Percentiles rank a stretch among this genome's conserved stretches.
Conservation (phyloP, 805 yeast genomes). For the Cyberlindnera xishuangbannaensis region DNA sequence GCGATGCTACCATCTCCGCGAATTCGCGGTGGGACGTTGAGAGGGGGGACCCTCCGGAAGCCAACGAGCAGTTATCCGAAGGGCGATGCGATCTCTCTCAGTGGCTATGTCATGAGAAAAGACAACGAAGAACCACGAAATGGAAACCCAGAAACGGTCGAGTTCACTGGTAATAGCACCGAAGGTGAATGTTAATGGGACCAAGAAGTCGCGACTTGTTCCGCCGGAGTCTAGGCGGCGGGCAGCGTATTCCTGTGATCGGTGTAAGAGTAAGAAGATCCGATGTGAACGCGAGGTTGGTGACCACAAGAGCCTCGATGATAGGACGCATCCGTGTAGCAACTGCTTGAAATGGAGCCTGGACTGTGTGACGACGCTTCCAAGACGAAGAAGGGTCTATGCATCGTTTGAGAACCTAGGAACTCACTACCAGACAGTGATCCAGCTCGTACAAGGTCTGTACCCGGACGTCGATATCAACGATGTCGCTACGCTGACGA, state of each 20-base stretch:
- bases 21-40: too few relatives aligned
- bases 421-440: conserved; percentile 37
- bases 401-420: conserved; percentile 39
- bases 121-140: too few relatives aligned
- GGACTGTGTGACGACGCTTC: conserved; percentile 36
- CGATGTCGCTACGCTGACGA: conserved; percentile 36
- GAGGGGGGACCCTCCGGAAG: too few relatives aligned
- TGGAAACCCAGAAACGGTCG: too few relatives aligned
- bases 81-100: too few relatives aligned
- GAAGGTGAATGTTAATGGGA: too few relatives aligned
- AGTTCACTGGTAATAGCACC: too few relatives aligned
- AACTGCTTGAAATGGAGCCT: conserved; percentile 33
- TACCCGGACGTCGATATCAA: conserved; percentile 41
- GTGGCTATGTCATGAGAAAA: too few relatives aligned
- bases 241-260: conserved; percentile 40
- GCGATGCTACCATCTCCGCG: too few relatives aligned
- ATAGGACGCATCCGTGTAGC: conserved; percentile 34
- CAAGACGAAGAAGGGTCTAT: conserved; percentile 35
- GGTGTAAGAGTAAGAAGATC: conserved; percentile 39
- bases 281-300: conserved; percentile 34
- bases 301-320: conserved; percentile 20
- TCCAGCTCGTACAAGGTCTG: conserved; percentile 33
- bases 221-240: conserved; percentile 34
- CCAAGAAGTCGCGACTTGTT: conserved; percentile 30
- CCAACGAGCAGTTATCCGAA: too few relatives aligned